Base-by-base conservation (phyloP, 2,329 filamentous ascomycete genomes). In the Colletotrichum chlorophyti region DNA sequence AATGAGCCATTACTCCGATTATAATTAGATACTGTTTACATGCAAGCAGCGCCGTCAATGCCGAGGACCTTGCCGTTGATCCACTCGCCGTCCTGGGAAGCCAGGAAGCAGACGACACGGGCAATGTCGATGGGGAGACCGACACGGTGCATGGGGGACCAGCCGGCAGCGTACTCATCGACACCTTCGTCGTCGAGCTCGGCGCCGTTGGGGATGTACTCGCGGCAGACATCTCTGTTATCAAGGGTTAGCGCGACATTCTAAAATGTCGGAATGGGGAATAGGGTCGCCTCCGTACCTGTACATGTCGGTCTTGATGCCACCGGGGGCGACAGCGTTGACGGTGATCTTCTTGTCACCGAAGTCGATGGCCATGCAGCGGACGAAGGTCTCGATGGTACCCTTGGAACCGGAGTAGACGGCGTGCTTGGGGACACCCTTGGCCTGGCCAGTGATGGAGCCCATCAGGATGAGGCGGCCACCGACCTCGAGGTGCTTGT, bases 331-430 rank as follows among this genome's bases (percentile, higher is more conserved):
- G 27, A 89, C 79, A 40, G 83, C 84, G 67, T 89, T 89, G 70
- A 89, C 85, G 0, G 86, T 88, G 69, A 89, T 87, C 53, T 84
- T 83, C 67, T 86, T 82, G 76, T 88, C 83, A 51, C 88, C 85
- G 64, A 83, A 86, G 76, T 90, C 83, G 42, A 86, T 87, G 5
- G 90, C 87, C 75, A 92, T 89, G 65, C 83, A 86, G 71, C 90
- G 88, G 65, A 90, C 88, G 73, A 92, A 91, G 10, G 88, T 88
- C 74, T 91, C 90, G 60, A 92, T 87, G 32, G 90, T 86, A 65
- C 88, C 90, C 80, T 93, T 93, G 72, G 81, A 86, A 12, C 85
- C 89, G 19, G 89, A 89, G 79, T 93, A 93, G 43, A 93, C 80
- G 12, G 87, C 81, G 71, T 92, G 89, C 68, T 86, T 84, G 60